A percentile compares a stretch with the other conserved stretches of the same genome.
These are phyloP conservation scores for Fusarium sp. DNA, from an alignment of 2,329 filamentous ascomycete species.

Conservation along the genomic window DNA sequence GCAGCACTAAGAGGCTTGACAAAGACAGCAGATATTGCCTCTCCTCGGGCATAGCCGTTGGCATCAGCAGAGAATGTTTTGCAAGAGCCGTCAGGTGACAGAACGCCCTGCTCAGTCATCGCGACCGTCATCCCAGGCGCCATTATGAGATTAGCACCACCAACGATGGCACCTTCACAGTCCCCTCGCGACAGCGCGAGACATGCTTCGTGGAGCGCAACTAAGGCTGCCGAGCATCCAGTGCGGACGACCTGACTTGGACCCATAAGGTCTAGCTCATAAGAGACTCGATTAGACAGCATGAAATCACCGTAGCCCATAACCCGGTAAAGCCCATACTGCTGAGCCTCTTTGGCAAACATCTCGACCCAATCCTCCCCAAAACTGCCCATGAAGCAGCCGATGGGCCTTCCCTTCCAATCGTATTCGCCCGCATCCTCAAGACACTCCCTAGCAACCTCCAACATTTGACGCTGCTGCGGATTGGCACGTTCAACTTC, in stretches of 20 bases:
- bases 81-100: conserved; percentile 13
- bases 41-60: conserved; percentile 28
- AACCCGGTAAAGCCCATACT: neutral
- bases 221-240: conserved; percentile 23
- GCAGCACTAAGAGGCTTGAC: conserved; percentile 1
- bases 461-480: conserved; percentile 1
- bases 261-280: conserved; percentile 4
- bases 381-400: conserved; percentile 4
- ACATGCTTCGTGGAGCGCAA: conserved; percentile 23
- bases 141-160: conserved; percentile 16
- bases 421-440: neutral
- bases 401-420: conserved; percentile 10
- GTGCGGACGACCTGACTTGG: conserved; percentile 10
- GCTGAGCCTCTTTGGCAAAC: conserved; percentile 8
- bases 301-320: conserved; percentile 11
- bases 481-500: conserved; percentile 10
- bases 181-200: conserved; percentile 7
- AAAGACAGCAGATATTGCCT: conserved; percentile 17
- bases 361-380: conserved; percentile 11
- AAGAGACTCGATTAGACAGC: conserved; percentile 9
- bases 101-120: neutral
- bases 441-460: conserved; percentile 3
- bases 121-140: conserved; percentile 10
- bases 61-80: conserved; percentile 15
- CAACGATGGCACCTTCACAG: conserved; percentile 8